Evolutionary conservation across 495 filamentous ascomycete species (phyloP), one percentile per base, ranked within the genome.

Genomic region (Penicillium verhagenii): DNA sequence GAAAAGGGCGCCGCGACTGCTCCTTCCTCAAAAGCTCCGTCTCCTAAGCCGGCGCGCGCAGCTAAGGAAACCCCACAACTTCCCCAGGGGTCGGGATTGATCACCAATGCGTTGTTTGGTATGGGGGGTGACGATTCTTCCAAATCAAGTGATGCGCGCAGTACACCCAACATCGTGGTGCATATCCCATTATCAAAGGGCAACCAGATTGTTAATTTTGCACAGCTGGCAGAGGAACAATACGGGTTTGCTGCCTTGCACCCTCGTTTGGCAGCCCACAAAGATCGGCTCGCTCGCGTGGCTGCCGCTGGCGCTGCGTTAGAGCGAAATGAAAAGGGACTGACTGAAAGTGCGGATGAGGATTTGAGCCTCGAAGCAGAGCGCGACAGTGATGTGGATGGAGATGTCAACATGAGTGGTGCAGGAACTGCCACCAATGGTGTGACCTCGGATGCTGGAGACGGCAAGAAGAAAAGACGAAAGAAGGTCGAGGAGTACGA

Each of bases 401-500:
- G 88, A 24, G 95, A 96, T 56, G 74, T 88, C 21, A 85, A 93
- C 59, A 86, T 88, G 78, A 82, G 85, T 19, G 89, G 85, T 5
- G 79, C 73, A 49, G 62, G 71, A 47, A 25, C 65, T 18, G 59
- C 72, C 39, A 50, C 63, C 9, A 86, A 82, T 58, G 86, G 70
- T 42, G 51, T 58, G 20, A 45, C 64, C 20, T 80, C 77, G 1
- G 79, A 80, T 28, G 75, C 77, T 3, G 70, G 78, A 13, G 80
- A 82, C 8, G 75, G 69, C 9, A 88, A 85, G 61, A 88, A 87
- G 63, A 82, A 83, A 31, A 76, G 76, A 23, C 78, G 95, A 40
- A 89, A 86, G 73, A 96, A 94, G 74, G 87, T 92, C 57, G 94
- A 98, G 61, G 89, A 96, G 56, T 98, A 98, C 63, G 92, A 97